Percentiles rank a stretch among this genome's conserved stretches.
Evolutionary conservation across 225 moss, liverwort and hornwort species (phyloP).

Genomic region (Pseudoscleropodium purum): DNA sequence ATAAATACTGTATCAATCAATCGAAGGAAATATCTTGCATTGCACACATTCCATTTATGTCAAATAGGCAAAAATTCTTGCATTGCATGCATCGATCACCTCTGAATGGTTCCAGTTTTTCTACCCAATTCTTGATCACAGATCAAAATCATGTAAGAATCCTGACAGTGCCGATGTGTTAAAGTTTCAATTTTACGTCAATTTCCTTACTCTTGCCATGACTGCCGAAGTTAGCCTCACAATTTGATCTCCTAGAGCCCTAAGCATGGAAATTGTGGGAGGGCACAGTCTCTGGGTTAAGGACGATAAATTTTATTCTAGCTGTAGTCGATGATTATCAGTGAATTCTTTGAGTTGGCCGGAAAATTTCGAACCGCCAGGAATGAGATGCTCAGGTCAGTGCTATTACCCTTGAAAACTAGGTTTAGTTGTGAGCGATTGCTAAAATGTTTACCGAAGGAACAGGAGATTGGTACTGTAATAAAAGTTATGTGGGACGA

Average conservation of each 20-base stretch:
- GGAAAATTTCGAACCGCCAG: neutral
- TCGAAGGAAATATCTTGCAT: neutral
- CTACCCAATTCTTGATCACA: neutral
- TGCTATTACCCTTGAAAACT: neutral
- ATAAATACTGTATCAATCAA: neutral
- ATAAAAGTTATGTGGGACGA: neutral
- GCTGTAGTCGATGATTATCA: neutral
- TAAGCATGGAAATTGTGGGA: neutral
- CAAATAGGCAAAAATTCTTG: neutral
- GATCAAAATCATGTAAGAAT: neutral
- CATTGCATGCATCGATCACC: neutral
- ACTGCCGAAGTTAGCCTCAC: neutral
- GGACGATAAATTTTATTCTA: neutral
- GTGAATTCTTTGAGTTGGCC: neutral
- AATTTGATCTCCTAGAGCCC: neutral
- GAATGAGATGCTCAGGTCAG: neutral
- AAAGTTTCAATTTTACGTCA: neutral
- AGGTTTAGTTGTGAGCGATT: neutral
- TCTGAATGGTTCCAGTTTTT: neutral
- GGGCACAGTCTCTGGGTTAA: neutral
- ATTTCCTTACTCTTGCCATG: neutral
- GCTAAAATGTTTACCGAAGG: neutral
- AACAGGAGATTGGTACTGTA: neutral
- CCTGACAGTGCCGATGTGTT: neutral
- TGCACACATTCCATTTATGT: neutral